phyloP scores from a whole-genome alignment of 225 moss, liverwort and hornwort species.

The Pleurozium schreberi region DNA sequence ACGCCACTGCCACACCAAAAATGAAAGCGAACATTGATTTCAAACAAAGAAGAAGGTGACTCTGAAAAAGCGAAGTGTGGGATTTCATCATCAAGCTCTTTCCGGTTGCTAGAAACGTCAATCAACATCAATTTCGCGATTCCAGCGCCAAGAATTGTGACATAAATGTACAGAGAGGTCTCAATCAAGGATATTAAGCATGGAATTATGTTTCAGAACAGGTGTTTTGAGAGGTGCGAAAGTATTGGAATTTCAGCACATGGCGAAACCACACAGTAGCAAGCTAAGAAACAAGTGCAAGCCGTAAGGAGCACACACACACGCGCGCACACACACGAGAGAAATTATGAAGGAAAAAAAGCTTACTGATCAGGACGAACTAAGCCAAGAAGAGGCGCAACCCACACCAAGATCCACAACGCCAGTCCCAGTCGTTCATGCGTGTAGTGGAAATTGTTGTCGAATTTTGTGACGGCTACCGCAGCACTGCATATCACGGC shows the following conservation, averaged over 20 bases:
- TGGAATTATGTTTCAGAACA: no score
- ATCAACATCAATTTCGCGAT: neutral
- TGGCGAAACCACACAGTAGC: no score
- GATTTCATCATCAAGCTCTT: neutral
- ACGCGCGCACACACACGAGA: neutral
- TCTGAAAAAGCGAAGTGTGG: no score
- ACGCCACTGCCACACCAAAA: slow-evolving; percentile 12
- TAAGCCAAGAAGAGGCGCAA: slow-evolving; percentile 46
- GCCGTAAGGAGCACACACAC: no score
- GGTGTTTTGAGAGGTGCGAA: no score
- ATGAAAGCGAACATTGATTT: neutral
- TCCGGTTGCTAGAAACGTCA: neutral
- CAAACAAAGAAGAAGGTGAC: neutral
- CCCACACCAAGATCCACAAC: slow-evolving; percentile 46
- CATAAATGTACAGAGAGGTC: no score
- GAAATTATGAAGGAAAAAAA: neutral
- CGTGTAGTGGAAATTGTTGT: slow-evolving; percentile 32
- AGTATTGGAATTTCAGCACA: no score
- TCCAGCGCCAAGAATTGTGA: no score
- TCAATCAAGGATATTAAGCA: no score
- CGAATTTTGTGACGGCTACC: neutral
- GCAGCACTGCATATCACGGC: neutral
- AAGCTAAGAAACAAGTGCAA: no score
- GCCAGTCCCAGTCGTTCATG: slow-evolving; percentile 66
- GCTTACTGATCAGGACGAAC: slow-evolving; percentile 52